These are phyloP conservation scores for Botryotinia convoluta DNA, from an alignment of 2,329 filamentous ascomycete genomes.

Conservation along the genomic window DNA sequence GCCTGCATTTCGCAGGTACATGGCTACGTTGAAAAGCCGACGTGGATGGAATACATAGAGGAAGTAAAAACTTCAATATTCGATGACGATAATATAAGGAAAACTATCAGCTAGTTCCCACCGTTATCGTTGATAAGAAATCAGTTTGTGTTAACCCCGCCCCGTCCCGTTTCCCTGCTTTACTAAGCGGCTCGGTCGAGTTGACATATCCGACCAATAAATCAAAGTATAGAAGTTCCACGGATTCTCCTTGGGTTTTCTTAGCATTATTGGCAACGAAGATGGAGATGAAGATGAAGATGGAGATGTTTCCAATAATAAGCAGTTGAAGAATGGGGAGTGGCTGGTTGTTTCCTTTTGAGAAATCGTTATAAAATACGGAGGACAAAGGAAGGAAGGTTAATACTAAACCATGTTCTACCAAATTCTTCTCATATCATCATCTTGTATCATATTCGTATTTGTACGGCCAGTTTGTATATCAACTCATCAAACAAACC, in stretches of 20 bases:
- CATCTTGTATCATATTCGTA: background rate
- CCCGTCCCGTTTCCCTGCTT: background rate
- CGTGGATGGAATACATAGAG: constrained; percentile 2
- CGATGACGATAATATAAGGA: constrained; percentile 13
- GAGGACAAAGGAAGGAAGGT: background rate
- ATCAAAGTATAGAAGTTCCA: background rate
- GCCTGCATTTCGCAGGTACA: constrained; percentile 35
- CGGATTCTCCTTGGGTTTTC: too few species aligned
- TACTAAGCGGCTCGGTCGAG: background rate
- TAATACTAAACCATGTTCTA: background rate
- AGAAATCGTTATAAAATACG: background rate
- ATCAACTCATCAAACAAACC: background rate
- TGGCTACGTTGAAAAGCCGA: constrained; percentile 25
- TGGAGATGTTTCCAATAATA: background rate
- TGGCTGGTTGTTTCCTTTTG: too few species aligned
- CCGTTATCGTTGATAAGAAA: constrained; percentile 16
- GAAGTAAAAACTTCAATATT: constrained; percentile 11
- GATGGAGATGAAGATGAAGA: background rate
- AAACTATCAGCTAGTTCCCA: background rate
- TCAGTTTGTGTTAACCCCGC: background rate
- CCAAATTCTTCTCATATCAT: background rate
- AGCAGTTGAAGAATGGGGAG: background rate
- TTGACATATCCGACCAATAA: background rate
- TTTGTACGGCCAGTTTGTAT: background rate
- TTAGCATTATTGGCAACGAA: background rate